Evolutionary conservation across 1,284 basidiomycete species (phyloP).

Genomic region (Hemileia vastatrix): DNA sequence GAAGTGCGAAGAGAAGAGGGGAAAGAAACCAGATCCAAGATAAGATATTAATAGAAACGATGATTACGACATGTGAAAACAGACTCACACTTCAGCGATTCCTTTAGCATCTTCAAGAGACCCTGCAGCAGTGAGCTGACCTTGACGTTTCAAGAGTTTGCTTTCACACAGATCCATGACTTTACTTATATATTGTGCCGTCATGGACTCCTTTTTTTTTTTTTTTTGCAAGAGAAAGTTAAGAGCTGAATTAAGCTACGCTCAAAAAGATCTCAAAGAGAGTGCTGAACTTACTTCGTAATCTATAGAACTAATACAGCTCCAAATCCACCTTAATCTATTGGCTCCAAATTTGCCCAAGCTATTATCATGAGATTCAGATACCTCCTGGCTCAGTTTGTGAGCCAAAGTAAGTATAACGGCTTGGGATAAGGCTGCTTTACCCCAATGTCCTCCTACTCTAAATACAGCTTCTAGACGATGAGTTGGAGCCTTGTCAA

Average conservation of each 20-base stretch:
- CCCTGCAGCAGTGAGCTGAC: not conserved
- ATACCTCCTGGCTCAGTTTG: not conserved
- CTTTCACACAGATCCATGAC: not conserved
- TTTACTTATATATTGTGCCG: not conserved
- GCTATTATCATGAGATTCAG: not conserved
- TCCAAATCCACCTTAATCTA: constrained; percentile 16
- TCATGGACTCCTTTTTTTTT: constrained; percentile 2
- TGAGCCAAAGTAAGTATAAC: constrained; percentile 8
- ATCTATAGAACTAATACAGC: not conserved
- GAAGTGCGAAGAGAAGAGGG: too few species aligned
- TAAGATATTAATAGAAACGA: too few species aligned
- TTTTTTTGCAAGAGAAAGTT: not conserved
- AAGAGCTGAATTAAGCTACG: not conserved
- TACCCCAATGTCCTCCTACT: not conserved
- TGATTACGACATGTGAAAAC: too few species aligned
- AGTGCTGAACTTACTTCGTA: not conserved
- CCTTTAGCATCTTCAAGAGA: constrained; percentile 2
- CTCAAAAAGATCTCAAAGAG: not conserved
- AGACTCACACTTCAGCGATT: constrained; percentile 2
- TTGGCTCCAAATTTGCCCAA: not conserved
- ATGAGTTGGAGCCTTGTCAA: not conserved
- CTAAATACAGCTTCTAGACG: not conserved
- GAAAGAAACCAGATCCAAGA: too few species aligned
- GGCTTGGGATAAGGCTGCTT: constrained; percentile 5
- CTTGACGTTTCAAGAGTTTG: not conserved